Percentiles rank a stretch among this genome's conserved stretches.
Conservation (phyloP, 2,329 filamentous ascomycete genomes). For the Didymosphaeria variabile region DNA sequence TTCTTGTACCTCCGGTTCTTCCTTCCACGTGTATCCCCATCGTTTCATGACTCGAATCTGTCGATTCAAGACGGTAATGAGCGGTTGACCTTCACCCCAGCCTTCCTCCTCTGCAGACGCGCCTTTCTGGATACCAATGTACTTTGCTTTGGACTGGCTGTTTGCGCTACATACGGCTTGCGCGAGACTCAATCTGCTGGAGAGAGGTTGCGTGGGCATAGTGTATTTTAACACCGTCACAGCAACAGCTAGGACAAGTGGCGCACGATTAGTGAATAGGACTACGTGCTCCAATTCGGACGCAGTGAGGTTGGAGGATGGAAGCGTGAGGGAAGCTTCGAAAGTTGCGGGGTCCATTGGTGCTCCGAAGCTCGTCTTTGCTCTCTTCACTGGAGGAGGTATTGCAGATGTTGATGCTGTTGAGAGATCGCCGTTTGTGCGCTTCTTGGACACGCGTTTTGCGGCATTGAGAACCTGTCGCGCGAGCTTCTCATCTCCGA, state of each 20-base stretch:
- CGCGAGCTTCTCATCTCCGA: slow-evolving; percentile 62
- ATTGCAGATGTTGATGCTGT: slow-evolving; percentile 20
- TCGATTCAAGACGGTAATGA: slow-evolving; percentile 75
- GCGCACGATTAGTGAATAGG: slow-evolving; percentile 80
- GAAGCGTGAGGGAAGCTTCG: slow-evolving; percentile 70
- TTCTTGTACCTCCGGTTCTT: slow-evolving; percentile 23
- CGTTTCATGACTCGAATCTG: slow-evolving; percentile 79
- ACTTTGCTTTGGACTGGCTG: slow-evolving; percentile 78
- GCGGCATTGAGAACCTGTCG: slow-evolving; percentile 67
- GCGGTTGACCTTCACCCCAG: slow-evolving; percentile 79
- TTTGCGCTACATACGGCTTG: slow-evolving; percentile 87
- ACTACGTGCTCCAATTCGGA: slow-evolving; percentile 65
- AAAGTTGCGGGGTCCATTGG: slow-evolving; percentile 62
- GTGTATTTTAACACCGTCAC: slow-evolving; percentile 78
- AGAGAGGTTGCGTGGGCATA: slow-evolving; percentile 85
- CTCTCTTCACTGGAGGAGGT: slow-evolving; percentile 46
- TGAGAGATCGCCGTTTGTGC: slow-evolving; percentile 50
- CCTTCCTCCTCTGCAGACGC: slow-evolving; percentile 73
- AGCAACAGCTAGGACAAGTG: slow-evolving; percentile 82
- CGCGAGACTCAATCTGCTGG: slow-evolving; percentile 82
- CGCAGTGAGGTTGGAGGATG: slow-evolving; percentile 64
- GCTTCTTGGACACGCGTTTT: slow-evolving; percentile 66
- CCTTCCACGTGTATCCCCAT: slow-evolving; percentile 72
- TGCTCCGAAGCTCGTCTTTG: slow-evolving; percentile 40
- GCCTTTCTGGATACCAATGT: slow-evolving; percentile 74